phyloP scores from a whole-genome alignment of 306 rosid species.

The Begonia masoniana region DNA sequence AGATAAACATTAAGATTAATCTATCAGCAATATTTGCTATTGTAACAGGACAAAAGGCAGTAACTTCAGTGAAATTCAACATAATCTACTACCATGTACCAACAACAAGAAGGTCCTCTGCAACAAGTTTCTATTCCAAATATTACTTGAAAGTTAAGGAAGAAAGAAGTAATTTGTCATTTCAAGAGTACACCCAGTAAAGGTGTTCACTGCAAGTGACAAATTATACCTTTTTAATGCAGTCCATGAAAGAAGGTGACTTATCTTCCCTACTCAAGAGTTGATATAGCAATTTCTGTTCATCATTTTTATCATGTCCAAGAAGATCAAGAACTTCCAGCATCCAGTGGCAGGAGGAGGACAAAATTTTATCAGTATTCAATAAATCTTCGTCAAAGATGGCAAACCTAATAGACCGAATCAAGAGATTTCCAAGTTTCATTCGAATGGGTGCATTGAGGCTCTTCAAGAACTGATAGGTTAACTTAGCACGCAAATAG shows the following conservation, averaged over 20 bases:
- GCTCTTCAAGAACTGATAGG: slow-evolving; percentile 40
- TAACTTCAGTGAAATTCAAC: too few relatives aligned
- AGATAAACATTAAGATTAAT: too few relatives aligned
- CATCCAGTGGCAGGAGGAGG: slow-evolving; percentile 66
- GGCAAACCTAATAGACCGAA: slow-evolving; percentile 52
- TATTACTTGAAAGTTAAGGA: too few relatives aligned
- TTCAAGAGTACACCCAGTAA: too few relatives aligned
- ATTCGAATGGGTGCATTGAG: slow-evolving; percentile 27
- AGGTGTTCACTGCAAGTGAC: background rate
- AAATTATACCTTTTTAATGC: slow-evolving; percentile 29
- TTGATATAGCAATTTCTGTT: slow-evolving; percentile 47
- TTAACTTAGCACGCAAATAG: slow-evolving; percentile 38
- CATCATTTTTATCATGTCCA: slow-evolving; percentile 45
- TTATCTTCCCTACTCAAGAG: slow-evolving; percentile 44
- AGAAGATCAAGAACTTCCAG: slow-evolving; percentile 50
- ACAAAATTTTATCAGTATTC: slow-evolving; percentile 25
- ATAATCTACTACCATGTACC: too few relatives aligned
- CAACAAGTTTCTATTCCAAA: too few relatives aligned
- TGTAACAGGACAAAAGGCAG: too few relatives aligned
- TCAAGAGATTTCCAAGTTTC: slow-evolving; percentile 36
- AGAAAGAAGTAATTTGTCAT: too few relatives aligned
- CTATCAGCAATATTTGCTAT: too few relatives aligned
- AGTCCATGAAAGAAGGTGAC: slow-evolving; percentile 50
- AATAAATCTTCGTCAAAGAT: slow-evolving; percentile 48
- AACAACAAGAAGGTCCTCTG: too few relatives aligned